A percentile compares a stretch with the other conserved stretches of the same genome.
Evolutionary conservation across 495 filamentous ascomycete genomes (phyloP).

Genomic region (Talaromyces trachyspermus): DNA sequence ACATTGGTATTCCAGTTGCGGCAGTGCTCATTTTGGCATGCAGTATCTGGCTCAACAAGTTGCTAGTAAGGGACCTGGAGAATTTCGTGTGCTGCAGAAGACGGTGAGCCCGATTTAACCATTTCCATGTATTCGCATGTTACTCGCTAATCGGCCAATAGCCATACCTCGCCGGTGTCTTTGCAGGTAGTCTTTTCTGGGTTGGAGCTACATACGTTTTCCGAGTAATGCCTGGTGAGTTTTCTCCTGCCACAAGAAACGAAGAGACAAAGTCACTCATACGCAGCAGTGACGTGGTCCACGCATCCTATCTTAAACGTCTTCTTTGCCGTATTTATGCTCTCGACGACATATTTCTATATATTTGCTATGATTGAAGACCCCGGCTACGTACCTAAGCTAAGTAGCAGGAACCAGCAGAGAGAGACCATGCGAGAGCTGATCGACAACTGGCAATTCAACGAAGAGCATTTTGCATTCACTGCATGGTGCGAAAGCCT

Average conservation of each 20-base stretch:
- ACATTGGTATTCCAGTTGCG: conserved; percentile 63
- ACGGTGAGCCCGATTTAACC: conserved; percentile 52
- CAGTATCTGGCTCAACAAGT: conserved; percentile 74
- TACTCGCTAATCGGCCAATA: conserved; percentile 23
- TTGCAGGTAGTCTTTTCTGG: conserved; percentile 80
- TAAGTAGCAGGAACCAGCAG: conserved; percentile 78
- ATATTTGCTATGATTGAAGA: conserved; percentile 75
- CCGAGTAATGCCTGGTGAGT: conserved; percentile 60
- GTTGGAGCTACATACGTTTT: conserved; percentile 70
- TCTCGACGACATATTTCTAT: conserved; percentile 77
- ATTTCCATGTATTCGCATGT: not conserved
- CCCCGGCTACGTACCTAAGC: conserved; percentile 91
- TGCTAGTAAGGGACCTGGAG: conserved; percentile 69
- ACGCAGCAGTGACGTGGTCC: conserved; percentile 51
- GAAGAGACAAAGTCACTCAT: conserved; percentile 16
- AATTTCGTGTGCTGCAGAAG: conserved; percentile 80
- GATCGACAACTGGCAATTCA: conserved; percentile 75
- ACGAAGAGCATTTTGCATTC: conserved; percentile 91
- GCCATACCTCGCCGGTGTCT: conserved; percentile 90
- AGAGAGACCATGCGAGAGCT: conserved; percentile 81
- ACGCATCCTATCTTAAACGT: conserved; percentile 65
- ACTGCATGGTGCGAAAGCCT: conserved; percentile 88
- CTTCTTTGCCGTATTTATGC: conserved; percentile 56
- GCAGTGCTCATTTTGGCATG: conserved; percentile 55
- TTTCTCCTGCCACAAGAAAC: conserved; percentile 13